Base-by-base conservation (phyloP, 805 yeast genomes). In the Debaryomyces castellii region DNA sequence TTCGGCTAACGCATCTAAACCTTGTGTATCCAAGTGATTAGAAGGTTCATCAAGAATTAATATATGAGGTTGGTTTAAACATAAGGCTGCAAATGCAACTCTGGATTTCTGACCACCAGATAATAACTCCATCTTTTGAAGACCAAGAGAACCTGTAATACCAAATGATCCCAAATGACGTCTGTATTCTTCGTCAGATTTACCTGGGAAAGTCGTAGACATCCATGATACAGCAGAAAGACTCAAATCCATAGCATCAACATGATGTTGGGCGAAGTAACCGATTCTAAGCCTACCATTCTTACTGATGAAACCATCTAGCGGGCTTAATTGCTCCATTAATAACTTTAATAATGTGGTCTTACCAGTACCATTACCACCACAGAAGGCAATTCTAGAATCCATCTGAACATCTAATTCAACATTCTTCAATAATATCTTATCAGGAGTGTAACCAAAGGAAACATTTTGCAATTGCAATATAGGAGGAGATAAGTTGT, bases 361-460 rank as follows among this genome's bases (percentile, higher is more conserved):
- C 67, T 94, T 94, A 87, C 99, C 99, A 62, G 97, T 89, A 73
- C 99, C 99, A 64, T 94, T 94, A 49, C 97, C 98, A 78, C 99
- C 99, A 48, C 94, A 96, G 49, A 94, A 76, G 0, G 98, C 99
- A 57, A 94, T 87, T 66, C 99, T 80, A 1, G 97, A 90, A 58
- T 91, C 88, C 88, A 92, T 76, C 66, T 89, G 96, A 44, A 94
- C 89, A 54, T 89, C 96, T 50, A 94, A 66, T 54, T 91, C 96
- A 35, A 91, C 97, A 55, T 89, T 74, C 24, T 77, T 76, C 51
- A 92, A 69, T 47, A 91, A 67, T 24, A 89, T 69, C 45, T 82
- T 82, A 2, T 73, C 71, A 5, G 86, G 83, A 40, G 71, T 67
- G 65, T 94, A 94, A 39, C 96, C 96, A 61, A 94, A 94, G 0